A percentile compares a stretch with the other conserved stretches of the same genome.
Evolutionary conservation across 2,329 filamentous ascomycete species (phyloP).

Genomic region (Chaetomiaceae sp.): DNA sequence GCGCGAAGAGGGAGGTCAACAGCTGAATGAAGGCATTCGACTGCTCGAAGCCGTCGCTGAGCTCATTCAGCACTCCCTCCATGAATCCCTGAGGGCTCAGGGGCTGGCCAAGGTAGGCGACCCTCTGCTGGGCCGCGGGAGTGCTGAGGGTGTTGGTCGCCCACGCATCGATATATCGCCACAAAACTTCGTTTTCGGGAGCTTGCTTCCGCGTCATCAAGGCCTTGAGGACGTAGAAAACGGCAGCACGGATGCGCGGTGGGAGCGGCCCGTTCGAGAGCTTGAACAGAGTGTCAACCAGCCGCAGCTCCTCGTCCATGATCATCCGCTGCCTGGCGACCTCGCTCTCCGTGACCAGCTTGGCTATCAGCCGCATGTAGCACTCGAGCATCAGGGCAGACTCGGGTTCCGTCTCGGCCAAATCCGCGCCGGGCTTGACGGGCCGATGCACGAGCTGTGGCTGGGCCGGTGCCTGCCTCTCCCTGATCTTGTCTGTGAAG

Average conservation of each 20-base stretch:
- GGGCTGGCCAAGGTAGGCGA: slow-evolving; percentile 14
- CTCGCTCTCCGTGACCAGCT: slow-evolving; percentile 71
- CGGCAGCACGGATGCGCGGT: slow-evolving; percentile 73
- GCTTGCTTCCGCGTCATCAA: slow-evolving; percentile 70
- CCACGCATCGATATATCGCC: slow-evolving; percentile 77
- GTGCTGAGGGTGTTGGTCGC: slow-evolving; percentile 55
- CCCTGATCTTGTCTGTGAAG: slow-evolving; percentile 73
- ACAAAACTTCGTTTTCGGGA: slow-evolving; percentile 67
- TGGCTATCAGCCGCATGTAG: slow-evolving; percentile 82
- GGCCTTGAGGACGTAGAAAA: slow-evolving; percentile 72
- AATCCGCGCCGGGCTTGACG: slow-evolving; percentile 58
- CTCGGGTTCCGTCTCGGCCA: slow-evolving; percentile 80
- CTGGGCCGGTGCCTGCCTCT: slow-evolving; percentile 59
- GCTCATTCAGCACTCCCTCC: slow-evolving; percentile 66
- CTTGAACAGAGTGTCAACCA: slow-evolving; percentile 71
- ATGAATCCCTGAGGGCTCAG: slow-evolving; percentile 38
- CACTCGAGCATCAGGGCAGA: slow-evolving; percentile 95
- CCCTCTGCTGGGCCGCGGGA: slow-evolving; percentile 32
- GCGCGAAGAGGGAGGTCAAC: slow-evolving; percentile 66
- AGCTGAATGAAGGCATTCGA: slow-evolving; percentile 78
- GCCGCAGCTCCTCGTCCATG: slow-evolving; percentile 56
- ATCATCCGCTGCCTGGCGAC: slow-evolving; percentile 71
- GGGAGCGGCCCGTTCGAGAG: slow-evolving; percentile 74
- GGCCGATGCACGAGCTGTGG: slow-evolving; percentile 46
- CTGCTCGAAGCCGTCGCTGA: slow-evolving; percentile 78